Conservation (phyloP, 2,329 filamentous ascomycete species). For the Mycosphaerella arachidis region DNA sequence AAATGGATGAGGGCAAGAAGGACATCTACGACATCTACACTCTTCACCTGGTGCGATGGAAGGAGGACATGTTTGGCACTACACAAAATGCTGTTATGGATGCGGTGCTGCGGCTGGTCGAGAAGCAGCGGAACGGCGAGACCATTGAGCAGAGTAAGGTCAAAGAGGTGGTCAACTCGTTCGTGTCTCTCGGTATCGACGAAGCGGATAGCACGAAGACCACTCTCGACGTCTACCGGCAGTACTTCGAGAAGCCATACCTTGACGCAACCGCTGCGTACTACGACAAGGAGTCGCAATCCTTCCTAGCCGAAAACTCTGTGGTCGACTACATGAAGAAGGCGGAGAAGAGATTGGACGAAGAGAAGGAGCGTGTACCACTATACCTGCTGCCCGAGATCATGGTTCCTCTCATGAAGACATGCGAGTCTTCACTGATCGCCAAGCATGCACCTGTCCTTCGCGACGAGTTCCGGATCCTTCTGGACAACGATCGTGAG, state of each 20-base stretch:
- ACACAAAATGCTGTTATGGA: constrained; percentile 90
- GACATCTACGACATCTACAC: constrained; percentile 98
- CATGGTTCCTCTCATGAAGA: constrained; percentile 73
- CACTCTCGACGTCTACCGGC: constrained; percentile 89
- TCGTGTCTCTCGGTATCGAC: constrained; percentile 87
- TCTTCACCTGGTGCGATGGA: constrained; percentile 92
- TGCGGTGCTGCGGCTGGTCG: constrained; percentile 87
- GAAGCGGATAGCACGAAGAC: constrained; percentile 90
- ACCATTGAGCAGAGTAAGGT: constrained; percentile 97
- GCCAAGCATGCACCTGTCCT: constrained; percentile 80
- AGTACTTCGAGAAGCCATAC: constrained; percentile 90
- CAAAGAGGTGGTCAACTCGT: constrained; percentile 94
- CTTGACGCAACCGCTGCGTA: constrained; percentile 77
- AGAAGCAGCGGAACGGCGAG: constrained; percentile 95
- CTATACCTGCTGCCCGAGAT: constrained; percentile 93
- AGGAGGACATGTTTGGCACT: constrained; percentile 78
- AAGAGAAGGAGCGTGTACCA: constrained; percentile 89
- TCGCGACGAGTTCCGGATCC: constrained; percentile 89
- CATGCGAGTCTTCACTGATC: constrained; percentile 85
- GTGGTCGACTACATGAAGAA: constrained; percentile 99
- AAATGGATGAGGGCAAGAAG: constrained; percentile 98
- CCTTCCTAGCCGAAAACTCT: constrained; percentile 93
- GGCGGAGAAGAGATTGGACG: constrained; percentile 79
- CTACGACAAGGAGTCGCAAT: constrained; percentile 87
- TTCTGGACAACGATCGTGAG: constrained; percentile 89